Conservation (phyloP, 2,329 filamentous ascomycete genomes). For the Parastagonospora avenae region DNA sequence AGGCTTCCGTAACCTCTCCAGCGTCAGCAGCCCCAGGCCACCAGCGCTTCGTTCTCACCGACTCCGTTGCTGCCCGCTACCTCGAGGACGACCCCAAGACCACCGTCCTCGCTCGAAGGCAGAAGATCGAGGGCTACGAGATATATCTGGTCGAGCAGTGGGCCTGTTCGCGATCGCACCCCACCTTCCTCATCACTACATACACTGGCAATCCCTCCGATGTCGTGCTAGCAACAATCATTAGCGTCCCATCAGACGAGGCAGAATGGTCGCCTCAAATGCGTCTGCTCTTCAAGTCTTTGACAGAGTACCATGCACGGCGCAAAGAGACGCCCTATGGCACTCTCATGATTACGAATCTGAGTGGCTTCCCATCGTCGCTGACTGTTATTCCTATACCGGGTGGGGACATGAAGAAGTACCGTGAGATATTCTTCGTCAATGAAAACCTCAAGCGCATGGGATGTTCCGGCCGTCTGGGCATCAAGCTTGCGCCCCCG, state of each 20-base stretch:
- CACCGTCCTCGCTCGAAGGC: conserved; percentile 72
- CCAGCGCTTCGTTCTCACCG: conserved; percentile 67
- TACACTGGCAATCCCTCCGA: conserved; percentile 88
- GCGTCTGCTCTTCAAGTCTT: conserved; percentile 81
- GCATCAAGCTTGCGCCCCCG: conserved; percentile 78
- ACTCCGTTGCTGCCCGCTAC: conserved; percentile 69
- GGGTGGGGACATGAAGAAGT: conserved; percentile 79
- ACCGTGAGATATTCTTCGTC: conserved; percentile 85
- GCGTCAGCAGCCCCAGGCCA: conserved; percentile 43
- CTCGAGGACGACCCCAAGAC: conserved; percentile 84
- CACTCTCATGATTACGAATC: conserved; percentile 89
- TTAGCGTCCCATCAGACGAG: conserved; percentile 83
- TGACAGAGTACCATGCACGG: conserved; percentile 83
- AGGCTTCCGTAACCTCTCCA: conserved; percentile 19
- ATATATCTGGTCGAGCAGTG: conserved; percentile 96
- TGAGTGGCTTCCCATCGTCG: conserved; percentile 88
- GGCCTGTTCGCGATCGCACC: conserved; percentile 89
- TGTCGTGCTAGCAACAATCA: conserved; percentile 75
- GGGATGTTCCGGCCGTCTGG: conserved; percentile 88
- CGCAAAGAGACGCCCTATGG: conserved; percentile 82
- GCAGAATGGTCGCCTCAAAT: conserved; percentile 78
- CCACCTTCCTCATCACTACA: conserved; percentile 88
- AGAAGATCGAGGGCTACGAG: conserved; percentile 80
- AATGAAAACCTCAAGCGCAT: conserved; percentile 93
- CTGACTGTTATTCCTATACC: conserved; percentile 91